Percentiles rank a stretch among this genome's conserved stretches.
These are phyloP conservation scores for Monilinia laxa DNA, from an alignment of 2,329 filamentous ascomycete species.

Conservation along the genomic window DNA sequence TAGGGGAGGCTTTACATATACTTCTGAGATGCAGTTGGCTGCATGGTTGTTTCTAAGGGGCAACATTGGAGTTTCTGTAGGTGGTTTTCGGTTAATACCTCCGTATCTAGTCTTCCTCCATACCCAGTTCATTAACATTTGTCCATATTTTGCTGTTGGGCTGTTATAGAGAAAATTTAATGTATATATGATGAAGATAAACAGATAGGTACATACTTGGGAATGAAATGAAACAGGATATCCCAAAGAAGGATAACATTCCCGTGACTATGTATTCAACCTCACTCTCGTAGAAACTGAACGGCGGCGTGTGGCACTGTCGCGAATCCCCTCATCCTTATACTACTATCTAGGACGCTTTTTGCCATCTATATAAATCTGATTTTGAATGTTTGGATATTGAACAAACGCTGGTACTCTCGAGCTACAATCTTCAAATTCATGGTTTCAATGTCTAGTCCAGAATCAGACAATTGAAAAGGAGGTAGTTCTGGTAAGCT, in stretches of 20 bases:
- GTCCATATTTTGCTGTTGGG: neutral
- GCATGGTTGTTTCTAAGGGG: neutral
- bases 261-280: neutral
- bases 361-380: neutral
- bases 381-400: neutral
- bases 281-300: neutral
- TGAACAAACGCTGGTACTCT: neutral
- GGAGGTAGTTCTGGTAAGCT: neutral
- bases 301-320: neutral
- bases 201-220: neutral
- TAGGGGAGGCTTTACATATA: slow-evolving; percentile 1
- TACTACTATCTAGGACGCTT: neutral
- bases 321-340: neutral
- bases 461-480: neutral
- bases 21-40: neutral
- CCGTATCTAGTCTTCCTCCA: neutral
- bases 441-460: neutral
- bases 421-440: neutral
- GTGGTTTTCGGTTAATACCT: slow-evolving; percentile 9
- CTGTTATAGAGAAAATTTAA: neutral
- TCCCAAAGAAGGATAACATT: neutral
- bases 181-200: neutral
- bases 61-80: slow-evolving; percentile 12
- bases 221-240: neutral
- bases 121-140: neutral